Base-by-base conservation (phyloP, 2,329 filamentous ascomycete species). In the Colletotrichum truncatum region DNA sequence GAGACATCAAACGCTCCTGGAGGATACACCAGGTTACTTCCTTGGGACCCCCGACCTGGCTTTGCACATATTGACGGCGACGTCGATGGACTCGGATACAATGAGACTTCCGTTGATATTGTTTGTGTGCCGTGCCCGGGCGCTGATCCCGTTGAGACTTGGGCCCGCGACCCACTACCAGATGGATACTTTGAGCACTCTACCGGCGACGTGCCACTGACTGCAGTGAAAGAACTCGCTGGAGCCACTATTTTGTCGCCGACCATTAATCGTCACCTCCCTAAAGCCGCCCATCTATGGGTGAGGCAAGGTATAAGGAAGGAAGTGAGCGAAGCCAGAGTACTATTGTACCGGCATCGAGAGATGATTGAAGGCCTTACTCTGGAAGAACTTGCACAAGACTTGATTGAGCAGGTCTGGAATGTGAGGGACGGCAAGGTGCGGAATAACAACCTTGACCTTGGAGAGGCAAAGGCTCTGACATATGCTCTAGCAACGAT, bases 81-180 rank as follows among this genome's bases (percentile, higher is more conserved):
- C n/a, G 72, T 82, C 11, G 73, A 73, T 10, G 80, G 80, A 6
- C 67, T 71, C 3, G 78, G 79, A 3, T 81, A 86, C 68, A 85
- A 87, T 63, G 80, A 86, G 69, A 87, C 85, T 1, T 80, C 76
- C 4, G 84, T 86, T 48, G 85, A 87, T 58, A 76, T 87, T 43
- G 77, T 87, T 38, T 80, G 84, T 6, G 81, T 87, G 6, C 84
- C 85, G 0, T 87, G 85, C 66, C 81, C 85, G 0, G 85, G 84
- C 0, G 84, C 82, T 0, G 81, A 86, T 38, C 78, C 84, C 1
- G 72, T 85, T n/a, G 78, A 82, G 23, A 86, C 84, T 21, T 87
- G 85, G 85, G 82, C 77, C 30, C 78, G 82, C 12, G 83, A 85
- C 52, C 82, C 80, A 1, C 77, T 85, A 1, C 78, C 79, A 38